Percentiles rank a stretch among this genome's conserved stretches.
phyloP scores from a whole-genome alignment of 176 grass and related monocot species.

The Phoenix dactylifera region DNA sequence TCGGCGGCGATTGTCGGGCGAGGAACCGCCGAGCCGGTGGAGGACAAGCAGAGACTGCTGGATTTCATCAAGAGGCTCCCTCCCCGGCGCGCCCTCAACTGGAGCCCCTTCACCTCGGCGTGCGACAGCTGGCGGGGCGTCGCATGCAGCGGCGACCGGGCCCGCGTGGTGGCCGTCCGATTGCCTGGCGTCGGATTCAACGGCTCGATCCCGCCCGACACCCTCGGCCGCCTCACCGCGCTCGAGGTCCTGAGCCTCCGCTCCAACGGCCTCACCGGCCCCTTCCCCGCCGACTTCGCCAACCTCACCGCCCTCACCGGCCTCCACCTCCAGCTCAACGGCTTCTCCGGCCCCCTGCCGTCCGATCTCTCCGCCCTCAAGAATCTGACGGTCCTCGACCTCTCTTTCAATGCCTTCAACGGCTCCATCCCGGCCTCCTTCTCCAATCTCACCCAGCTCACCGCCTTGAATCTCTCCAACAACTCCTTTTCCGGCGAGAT shows the following conservation, averaged over 20 bases:
- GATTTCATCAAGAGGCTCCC: constrained; percentile 40
- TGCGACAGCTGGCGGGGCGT: constrained; percentile 76
- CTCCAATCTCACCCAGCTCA: constrained; percentile 42
- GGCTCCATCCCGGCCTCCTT: constrained; percentile 33
- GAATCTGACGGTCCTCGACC: constrained; percentile 50
- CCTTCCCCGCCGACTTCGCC: constrained; percentile 48
- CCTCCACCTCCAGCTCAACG: constrained; percentile 82
- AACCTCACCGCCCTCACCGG: constrained; percentile 41
- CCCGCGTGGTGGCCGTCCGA: constrained; percentile 50
- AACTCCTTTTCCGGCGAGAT: constrained; percentile 72
- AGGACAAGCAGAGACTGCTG: constrained; percentile 53
- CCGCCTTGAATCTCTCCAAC: constrained; percentile 75
- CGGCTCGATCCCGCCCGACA: constrained; percentile 43
- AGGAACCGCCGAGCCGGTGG: constrained; percentile 29
- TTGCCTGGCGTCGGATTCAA: constrained; percentile 63
- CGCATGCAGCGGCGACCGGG: constrained; percentile 51
- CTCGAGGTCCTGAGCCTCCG: constrained; percentile 90
- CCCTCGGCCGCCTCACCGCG: constrained; percentile 51
- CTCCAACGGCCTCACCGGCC: constrained; percentile 48
- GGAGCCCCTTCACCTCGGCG: constrained; percentile 24
- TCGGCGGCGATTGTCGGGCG: background rate
- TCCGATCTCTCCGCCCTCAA: background rate
- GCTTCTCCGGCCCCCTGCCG: constrained; percentile 45
- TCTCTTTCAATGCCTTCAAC: constrained; percentile 72
- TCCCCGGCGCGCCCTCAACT: constrained; percentile 46